Evolutionary conservation across 2,329 filamentous ascomycete species (phyloP).

Genomic region (Monilinia fructicola): DNA sequence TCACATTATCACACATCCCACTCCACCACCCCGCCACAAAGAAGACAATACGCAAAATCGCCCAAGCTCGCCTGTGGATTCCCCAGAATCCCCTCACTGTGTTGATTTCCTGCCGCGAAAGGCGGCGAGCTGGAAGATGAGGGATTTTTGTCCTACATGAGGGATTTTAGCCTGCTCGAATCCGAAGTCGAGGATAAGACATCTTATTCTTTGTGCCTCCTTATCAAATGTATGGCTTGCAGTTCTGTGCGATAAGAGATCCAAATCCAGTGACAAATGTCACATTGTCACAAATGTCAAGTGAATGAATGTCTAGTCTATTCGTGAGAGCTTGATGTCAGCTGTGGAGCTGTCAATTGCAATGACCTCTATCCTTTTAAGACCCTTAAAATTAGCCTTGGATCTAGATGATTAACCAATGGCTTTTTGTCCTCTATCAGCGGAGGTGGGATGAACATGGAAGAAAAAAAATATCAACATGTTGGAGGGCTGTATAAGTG

Average conservation of each 20-base stretch:
- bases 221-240: neutral
- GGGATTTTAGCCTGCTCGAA: constrained; percentile 39
- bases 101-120: constrained; percentile 8
- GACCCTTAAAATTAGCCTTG: neutral
- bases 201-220: neutral
- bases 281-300: neutral
- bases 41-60: neutral
- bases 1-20: neutral
- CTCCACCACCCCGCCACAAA: constrained; percentile 8
- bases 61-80: neutral
- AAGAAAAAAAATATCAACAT: neutral
- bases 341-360: constrained; percentile 8
- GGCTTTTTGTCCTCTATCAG: neutral
- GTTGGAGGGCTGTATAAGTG: neutral
- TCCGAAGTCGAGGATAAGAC: constrained; percentile 24
- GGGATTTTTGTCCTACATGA: constrained; percentile 20
- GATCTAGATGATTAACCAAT: neutral
- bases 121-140: constrained; percentile 16
- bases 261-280: constrained; percentile 12
- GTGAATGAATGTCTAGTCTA: neutral
- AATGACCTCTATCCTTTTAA: neutral
- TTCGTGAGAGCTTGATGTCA: neutral
- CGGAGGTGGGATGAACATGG: neutral
- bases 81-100: neutral
- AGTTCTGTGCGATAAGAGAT: neutral